Base-by-base conservation (phyloP, 352 stramenopile species). In the Phytophthora cactorum region DNA sequence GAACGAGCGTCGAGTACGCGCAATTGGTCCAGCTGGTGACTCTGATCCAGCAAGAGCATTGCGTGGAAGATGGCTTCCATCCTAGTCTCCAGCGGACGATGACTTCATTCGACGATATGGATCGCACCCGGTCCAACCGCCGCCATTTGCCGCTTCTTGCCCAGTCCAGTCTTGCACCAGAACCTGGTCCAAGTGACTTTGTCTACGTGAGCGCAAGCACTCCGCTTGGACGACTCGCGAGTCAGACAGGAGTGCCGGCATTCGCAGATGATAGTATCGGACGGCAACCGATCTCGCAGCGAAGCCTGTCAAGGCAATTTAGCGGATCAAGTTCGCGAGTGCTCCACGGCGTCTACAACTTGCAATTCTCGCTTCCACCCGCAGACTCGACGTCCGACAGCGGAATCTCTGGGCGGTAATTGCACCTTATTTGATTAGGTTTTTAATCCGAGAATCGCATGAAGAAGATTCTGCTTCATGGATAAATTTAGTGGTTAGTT, bases 21-120 rank as follows among this genome's bases (percentile, higher is more conserved):
- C 81, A 88, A 59, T 57, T 90, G 38, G 14, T 79, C 0, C 62
- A 74, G 10, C 56, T 88, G 11, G 60, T 88, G 39, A 52, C 43
- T 15, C 44, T 84, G 17, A 68, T 70, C 9, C 67, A 70, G 32
- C 67, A 74, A 15, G 67, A 70, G 9, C n/a, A 57, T 1, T 43
- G 36, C 12, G 14, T 65, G 10, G 61, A 71, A n/a, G 50, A 60
- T 32, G 62, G 45, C 12, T 3, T 32, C 8, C 29, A 64, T 28
- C n/a, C 49, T 25, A 29, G 38, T 17, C 8, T 67, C 9, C 59
- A 73, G 31, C 52, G 59, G 6, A 74, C 49, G 0, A 49, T 70
- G 61, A 51, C 61, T 1, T 70, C 61, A 5, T 63, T 66, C 7
- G 54, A 74, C 6, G 61, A 74, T 47, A 31, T 67, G 27, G 28